Conservation (phyloP, 108 stramenopile genomes). For the Parietichytrium sp. region DNA sequence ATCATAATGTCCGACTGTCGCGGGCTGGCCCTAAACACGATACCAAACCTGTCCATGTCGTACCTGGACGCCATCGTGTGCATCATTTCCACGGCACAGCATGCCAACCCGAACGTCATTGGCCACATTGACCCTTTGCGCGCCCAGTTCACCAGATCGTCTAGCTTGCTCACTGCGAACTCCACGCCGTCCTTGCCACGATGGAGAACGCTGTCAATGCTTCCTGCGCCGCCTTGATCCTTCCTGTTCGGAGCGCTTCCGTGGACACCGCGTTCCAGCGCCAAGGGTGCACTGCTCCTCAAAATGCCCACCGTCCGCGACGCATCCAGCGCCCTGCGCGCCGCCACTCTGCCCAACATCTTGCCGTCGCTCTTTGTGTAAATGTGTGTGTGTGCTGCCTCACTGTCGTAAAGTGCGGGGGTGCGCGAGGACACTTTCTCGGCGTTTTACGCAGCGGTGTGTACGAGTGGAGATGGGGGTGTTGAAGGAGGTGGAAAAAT, state of each 20-base stretch:
- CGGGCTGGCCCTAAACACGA: slow-evolving; percentile 90
- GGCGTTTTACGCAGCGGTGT: too few relatives aligned
- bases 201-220: slow-evolving; percentile 41
- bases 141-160: slow-evolving; percentile 98
- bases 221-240: slow-evolving; percentile 30
- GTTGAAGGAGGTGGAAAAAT: too few relatives aligned
- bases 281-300: too few relatives aligned
- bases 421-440: too few relatives aligned
- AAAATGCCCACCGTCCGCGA: too few relatives aligned
- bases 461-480: too few relatives aligned
- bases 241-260: not conserved
- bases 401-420: too few relatives aligned
- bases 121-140: slow-evolving; percentile 98
- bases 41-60: slow-evolving; percentile 99
- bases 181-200: slow-evolving; percentile 76
- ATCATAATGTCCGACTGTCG: slow-evolving; percentile 98
- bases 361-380: too few relatives aligned
- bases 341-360: too few relatives aligned
- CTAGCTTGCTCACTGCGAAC: slow-evolving; percentile 93
- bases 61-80: slow-evolving; percentile 96
- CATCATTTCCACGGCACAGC: slow-evolving; percentile 99
- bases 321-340: too few relatives aligned
- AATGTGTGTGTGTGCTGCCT: too few relatives aligned
- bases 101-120: slow-evolving; percentile 98
- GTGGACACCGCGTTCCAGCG: slow-evolving; percentile 26